Evolutionary conservation across 306 rosid species (phyloP), one percentile per base, ranked within the genome.

Genomic region (Parietaria judaica): DNA sequence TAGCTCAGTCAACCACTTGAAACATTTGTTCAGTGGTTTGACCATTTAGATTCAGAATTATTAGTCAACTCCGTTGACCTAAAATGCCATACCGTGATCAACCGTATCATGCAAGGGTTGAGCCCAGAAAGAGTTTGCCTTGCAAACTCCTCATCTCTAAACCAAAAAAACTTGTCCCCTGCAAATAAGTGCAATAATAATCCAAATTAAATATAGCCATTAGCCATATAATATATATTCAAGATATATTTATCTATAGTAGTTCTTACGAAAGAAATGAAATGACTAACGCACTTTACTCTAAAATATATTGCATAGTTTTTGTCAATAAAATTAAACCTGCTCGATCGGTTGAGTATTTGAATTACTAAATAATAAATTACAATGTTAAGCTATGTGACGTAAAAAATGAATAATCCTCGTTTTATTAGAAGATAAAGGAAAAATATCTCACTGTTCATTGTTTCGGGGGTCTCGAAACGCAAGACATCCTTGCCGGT

Each of bases 41-140:
- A 23, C 31, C 31, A 23, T 23, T 23, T 23, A 23, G 1, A 23
- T 23, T 23, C 31, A 23, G 31, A 23, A 23, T 23, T 23, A 23
- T 23, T 23, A 23, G 31, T 23, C 31, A 23, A 23, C 31, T 23
- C 31, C 31, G 31, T 23, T 23, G 31, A 23, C 31, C 31, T 0
- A 23, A 23, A 23, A 23, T 23, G 31, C 31, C 61, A 23, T 66
- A 80, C 84, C 76, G 68, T 69, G 15, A 80, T 66, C 61, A 80
- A 63, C 6, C 55, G 61, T 6, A 76, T 66, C 58, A 70, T 47
- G 13, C 38, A 72, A 41, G 84, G 84, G 35, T 80, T 75, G 14
- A 76, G 79, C 13, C 84, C 84, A 7, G 84, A 72, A 48, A 80
- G 71, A 14, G 84, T 79, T 36, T 79, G 81, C 59, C 81, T 43